Conservation (phyloP, 2,329 filamentous ascomycete species). For the Curvularia sp. region DNA sequence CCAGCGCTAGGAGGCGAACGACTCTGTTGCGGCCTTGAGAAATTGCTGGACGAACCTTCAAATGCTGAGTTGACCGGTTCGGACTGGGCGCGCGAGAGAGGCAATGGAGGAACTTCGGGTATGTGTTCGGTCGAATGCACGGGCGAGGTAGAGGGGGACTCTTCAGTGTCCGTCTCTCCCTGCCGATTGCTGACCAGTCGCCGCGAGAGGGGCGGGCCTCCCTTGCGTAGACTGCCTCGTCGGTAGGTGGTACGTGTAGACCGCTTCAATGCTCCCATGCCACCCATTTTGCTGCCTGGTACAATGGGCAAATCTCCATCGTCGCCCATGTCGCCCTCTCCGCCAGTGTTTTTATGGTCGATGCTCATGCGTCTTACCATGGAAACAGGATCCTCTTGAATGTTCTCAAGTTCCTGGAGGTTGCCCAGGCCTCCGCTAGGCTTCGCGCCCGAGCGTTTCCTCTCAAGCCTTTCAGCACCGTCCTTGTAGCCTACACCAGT, state of each 20-base stretch:
- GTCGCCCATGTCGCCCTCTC: slow-evolving; percentile 43
- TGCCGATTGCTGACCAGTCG: slow-evolving; percentile 66
- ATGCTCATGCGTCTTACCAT: slow-evolving; percentile 75
- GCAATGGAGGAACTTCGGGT: slow-evolving; percentile 48
- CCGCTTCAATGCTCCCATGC: slow-evolving; percentile 80
- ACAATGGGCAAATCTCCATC: slow-evolving; percentile 79
- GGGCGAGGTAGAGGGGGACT: slow-evolving; percentile 60
- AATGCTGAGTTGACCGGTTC: slow-evolving; percentile 64
- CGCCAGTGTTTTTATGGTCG: slow-evolving; percentile 50
- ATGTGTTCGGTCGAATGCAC: slow-evolving; percentile 42
- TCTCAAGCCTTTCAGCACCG: slow-evolving; percentile 79
- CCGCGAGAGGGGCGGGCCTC: slow-evolving; percentile 77
- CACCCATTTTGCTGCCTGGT: slow-evolving; percentile 73
- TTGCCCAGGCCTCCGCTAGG: slow-evolving; percentile 62
- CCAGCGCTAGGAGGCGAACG: slow-evolving; percentile 34
- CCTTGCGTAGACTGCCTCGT: slow-evolving; percentile 83
- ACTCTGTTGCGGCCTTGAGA: slow-evolving; percentile 62
- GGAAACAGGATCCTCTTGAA: slow-evolving; percentile 80
- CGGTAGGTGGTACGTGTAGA: slow-evolving; percentile 93
- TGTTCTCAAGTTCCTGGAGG: slow-evolving; percentile 73
- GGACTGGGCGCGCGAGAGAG: slow-evolving; percentile 71
- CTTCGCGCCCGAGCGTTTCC: slow-evolving; percentile 69
- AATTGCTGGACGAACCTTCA: slow-evolving; percentile 57
- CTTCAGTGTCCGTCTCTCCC: slow-evolving; percentile 67
- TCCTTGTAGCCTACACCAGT: slow-evolving; percentile 78